These are phyloP conservation scores for Atkinsonella hypoxylon DNA, from an alignment of 2,329 filamentous ascomycete genomes.

Conservation along the genomic window DNA sequence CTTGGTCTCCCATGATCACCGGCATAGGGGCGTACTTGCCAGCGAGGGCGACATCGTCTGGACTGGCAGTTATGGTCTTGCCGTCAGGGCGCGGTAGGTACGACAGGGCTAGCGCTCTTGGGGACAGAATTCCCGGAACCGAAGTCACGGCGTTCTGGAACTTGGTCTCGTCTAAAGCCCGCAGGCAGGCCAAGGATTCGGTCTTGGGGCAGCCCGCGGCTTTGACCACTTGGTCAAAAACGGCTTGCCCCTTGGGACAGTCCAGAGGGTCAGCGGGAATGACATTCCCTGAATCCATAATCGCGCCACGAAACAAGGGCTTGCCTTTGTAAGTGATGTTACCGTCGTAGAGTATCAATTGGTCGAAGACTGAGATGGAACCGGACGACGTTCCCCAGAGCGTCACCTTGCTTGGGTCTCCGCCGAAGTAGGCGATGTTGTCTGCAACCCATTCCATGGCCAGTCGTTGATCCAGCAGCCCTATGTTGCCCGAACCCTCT, in stretches of 20 bases:
- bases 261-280: constrained; percentile 21
- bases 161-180: constrained; percentile 40
- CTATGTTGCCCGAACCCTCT: constrained; percentile 56
- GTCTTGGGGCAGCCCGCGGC: constrained; percentile 17
- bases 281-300: constrained; percentile 27
- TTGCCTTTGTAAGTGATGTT: constrained; percentile 31
- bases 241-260: neutral
- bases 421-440: constrained; percentile 50
- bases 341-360: constrained; percentile 48
- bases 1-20: neutral
- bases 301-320: constrained; percentile 1
- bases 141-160: constrained; percentile 26
- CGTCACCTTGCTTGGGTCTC: constrained; percentile 47
- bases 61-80: neutral
- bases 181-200: constrained; percentile 19
- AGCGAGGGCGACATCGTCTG: constrained; percentile 29
- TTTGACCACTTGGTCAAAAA: neutral
- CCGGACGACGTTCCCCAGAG: constrained; percentile 47
- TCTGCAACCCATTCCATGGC: constrained; percentile 47
- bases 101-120: neutral
- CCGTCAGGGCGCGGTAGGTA: constrained; percentile 18
- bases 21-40: constrained; percentile 42
- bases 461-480: constrained; percentile 39
- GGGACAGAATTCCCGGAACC: neutral
- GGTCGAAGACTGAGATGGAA: constrained; percentile 38